These are phyloP conservation scores for Cyclotella choctawhatcheeana DNA, from an alignment of 108 stramenopile genomes.

Conservation along the genomic window DNA sequence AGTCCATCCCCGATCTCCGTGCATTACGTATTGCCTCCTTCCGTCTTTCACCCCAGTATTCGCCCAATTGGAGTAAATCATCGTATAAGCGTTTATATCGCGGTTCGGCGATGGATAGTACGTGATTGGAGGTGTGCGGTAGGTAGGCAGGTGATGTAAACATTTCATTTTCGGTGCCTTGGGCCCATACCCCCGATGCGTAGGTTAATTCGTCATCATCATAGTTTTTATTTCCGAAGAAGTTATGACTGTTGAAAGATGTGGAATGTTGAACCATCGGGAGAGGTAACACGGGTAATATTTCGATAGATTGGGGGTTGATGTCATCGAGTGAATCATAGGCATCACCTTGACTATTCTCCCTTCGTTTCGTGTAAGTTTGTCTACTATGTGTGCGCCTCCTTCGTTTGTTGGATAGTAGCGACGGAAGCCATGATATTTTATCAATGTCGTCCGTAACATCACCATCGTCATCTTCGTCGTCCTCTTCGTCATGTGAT, in stretches of 20 bases:
- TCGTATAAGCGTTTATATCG: constrained; percentile 40
- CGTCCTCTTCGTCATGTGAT: too few species aligned
- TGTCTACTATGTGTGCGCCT: too few species aligned
- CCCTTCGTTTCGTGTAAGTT: too few species aligned
- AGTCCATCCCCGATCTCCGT: constrained; percentile 3
- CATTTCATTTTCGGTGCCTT: not conserved
- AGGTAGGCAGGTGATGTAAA: constrained; percentile 35
- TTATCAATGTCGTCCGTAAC: too few species aligned
- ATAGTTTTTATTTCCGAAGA: too few species aligned
- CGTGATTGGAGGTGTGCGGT: constrained; percentile 35
- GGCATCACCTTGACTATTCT: too few species aligned
- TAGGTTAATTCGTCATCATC: too few species aligned
- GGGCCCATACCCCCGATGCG: not conserved
- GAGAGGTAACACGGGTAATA: too few species aligned
- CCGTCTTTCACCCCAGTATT: constrained; percentile 27
- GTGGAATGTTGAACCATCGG: too few species aligned
- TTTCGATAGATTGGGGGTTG: too few species aligned
- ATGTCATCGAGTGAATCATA: too few species aligned
- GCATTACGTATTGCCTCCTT: constrained; percentile 30
- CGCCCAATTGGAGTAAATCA: constrained; percentile 35
- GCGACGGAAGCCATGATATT: constrained; percentile 43
- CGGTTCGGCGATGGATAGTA: constrained; percentile 38
- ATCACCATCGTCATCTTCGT: too few species aligned
- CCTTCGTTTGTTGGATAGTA: constrained; percentile 26
- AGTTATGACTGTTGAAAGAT: not conserved